Conservation (phyloP, 352 stramenopile genomes). For the Pythium brassicae region DNA sequence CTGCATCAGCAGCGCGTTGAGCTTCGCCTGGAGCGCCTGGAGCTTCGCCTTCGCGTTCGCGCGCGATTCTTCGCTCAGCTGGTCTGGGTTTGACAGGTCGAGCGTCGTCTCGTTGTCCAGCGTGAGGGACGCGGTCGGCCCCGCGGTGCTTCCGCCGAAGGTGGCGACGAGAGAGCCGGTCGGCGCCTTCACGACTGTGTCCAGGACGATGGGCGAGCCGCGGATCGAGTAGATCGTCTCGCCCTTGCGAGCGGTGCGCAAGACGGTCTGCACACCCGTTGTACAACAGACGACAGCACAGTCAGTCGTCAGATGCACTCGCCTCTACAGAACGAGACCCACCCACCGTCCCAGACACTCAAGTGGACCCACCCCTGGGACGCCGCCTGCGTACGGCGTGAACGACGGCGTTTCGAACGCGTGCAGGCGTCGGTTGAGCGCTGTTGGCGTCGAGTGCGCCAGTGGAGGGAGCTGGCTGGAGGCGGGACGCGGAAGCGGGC, state of each 20-base stretch:
- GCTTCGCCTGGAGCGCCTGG: constrained; percentile 63
- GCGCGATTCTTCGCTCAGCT: constrained; percentile 51
- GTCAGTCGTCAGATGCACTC: background rate
- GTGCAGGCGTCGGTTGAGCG: constrained; percentile 20
- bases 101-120: constrained; percentile 59
- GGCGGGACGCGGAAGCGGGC: background rate
- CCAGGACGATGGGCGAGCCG: constrained; percentile 63
- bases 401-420: constrained; percentile 40
- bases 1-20: constrained; percentile 55
- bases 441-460: constrained; percentile 7
- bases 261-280: constrained; percentile 24
- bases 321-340: no score
- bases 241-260: constrained; percentile 67
- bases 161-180: constrained; percentile 54
- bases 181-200: constrained; percentile 50
- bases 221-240: constrained; percentile 67
- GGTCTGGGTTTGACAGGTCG: constrained; percentile 59
- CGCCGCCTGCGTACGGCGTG: constrained; percentile 10
- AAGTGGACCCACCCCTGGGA: constrained; percentile 26
- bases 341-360: no score
- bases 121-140: constrained; percentile 45
- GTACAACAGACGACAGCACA: background rate
- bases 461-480: background rate
- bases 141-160: constrained; percentile 35
- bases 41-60: constrained; percentile 59